Conservation (phyloP, 176 grass and related monocot species). For the Triticum monococcum region DNA sequence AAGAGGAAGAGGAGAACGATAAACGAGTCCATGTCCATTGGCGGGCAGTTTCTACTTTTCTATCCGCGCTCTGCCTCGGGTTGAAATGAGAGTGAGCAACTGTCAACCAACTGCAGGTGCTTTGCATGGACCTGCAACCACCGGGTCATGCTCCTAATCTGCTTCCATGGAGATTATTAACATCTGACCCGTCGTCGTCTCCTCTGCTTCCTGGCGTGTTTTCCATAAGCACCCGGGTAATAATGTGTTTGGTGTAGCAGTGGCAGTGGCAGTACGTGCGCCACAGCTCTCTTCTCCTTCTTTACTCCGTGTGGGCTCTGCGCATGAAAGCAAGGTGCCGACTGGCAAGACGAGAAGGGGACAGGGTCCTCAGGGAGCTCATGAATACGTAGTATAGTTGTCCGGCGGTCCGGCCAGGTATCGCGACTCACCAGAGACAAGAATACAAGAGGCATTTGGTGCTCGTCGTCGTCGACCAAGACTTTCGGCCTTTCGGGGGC, state of each 20-base stretch:
- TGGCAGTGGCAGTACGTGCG: background rate
- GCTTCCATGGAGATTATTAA: background rate
- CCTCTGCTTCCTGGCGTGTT: background rate
- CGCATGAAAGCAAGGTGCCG: too few relatives aligned
- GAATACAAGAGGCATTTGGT: background rate
- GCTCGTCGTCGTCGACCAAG: background rate
- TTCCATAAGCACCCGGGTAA: background rate
- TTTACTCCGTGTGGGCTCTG: slow-evolving; percentile 17
- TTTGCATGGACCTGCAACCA: background rate
- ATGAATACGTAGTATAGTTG: background rate
- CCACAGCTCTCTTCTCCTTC: background rate
- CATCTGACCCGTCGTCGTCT: background rate
- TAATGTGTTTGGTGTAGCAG: background rate
- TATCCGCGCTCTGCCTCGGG: background rate
- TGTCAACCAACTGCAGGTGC: background rate
- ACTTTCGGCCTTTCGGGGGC: background rate
- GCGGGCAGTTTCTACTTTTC: background rate
- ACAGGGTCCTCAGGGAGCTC: background rate
- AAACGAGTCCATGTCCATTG: slow-evolving; percentile 11
- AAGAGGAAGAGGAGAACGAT: slow-evolving; percentile 24
- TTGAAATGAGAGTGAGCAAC: background rate
- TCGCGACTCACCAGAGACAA: background rate
- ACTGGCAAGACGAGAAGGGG: background rate
- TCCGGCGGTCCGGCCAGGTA: background rate
- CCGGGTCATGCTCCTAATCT: background rate